Evolutionary conservation across 331 rosid genomes (phyloP), one percentile per base, ranked within the genome.

Genomic region (Rhamnella rubrinervis): DNA sequence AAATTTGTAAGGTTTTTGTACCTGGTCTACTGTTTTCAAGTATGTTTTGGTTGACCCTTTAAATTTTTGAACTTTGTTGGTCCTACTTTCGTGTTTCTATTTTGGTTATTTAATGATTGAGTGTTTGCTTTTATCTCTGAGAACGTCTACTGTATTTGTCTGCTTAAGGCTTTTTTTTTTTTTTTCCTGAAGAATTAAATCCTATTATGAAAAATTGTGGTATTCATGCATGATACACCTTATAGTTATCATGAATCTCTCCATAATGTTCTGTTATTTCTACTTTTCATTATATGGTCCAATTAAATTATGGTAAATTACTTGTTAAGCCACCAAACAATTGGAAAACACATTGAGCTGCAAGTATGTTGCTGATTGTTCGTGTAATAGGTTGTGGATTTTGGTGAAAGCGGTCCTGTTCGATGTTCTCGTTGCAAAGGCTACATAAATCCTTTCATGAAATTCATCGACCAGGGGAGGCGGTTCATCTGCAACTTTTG

Each of bases 341-440:
- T 61, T 7, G 17, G 52, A 58, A 28, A 18, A 16, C 31, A 23
- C 15, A 51, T 28, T 11, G 12, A 21, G 35, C 21, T 47, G 21
- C 49, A 35, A 39, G 23, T 72, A 26, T 63, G 55, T 19, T 67
- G 20, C 19, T 65, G 47, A 31, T 73, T 59, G 55, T 25, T 58
- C 50, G 38, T 71, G 68, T 71, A 65, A 21, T 82, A 95, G 99
- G 92, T 95, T 85, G 96, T 91, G 71, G 99, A 95, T 78, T 95
- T 95, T 82, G 97, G 97, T 82, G 99, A 95, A 79, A 75, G 92
- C 65, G 99, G 99, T 75, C 99, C 99, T 64, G 93, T 95, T 50
- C 95, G 99, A 62, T 95, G 99, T 83, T 89, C 96, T 67, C 96
- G 99, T 53, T 95, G 99, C 96, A 95, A 91, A 83, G 96, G 93